Evolutionary conservation across 768 basidiomycete species (phyloP).

Genomic region (Suillus americanus): DNA sequence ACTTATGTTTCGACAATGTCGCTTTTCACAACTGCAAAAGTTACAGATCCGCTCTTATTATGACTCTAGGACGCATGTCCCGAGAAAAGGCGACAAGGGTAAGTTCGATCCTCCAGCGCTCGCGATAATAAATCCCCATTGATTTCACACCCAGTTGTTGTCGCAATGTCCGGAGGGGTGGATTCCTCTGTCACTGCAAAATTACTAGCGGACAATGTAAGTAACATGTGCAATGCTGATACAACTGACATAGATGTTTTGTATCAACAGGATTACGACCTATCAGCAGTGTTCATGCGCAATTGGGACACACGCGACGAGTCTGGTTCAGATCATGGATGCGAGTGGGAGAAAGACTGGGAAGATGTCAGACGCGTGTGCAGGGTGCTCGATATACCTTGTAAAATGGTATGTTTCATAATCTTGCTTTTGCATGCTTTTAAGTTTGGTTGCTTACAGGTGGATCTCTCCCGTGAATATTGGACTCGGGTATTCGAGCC

Average conservation of each 20-base stretch:
- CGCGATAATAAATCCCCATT: background rate
- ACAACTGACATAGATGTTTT: background rate
- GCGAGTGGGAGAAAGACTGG: slow-evolving; percentile 97
- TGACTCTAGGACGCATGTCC: slow-evolving; percentile 13
- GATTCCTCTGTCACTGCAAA: slow-evolving; percentile 90
- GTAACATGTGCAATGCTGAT: slow-evolving; percentile 7
- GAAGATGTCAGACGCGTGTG: slow-evolving; percentile 86
- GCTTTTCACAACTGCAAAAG: slow-evolving; percentile 4
- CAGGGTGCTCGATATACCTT: slow-evolving; percentile 68
- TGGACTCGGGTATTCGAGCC: slow-evolving; percentile 93
- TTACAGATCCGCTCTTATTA: slow-evolving; percentile 14
- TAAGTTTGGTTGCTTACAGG: slow-evolving; percentile 36
- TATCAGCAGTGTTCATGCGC: slow-evolving; percentile 91
- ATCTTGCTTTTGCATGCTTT: slow-evolving; percentile 1
- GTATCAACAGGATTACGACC: slow-evolving; percentile 62
- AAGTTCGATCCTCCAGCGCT: background rate
- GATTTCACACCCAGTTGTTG: slow-evolving; percentile 54
- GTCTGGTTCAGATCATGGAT: slow-evolving; percentile 73
- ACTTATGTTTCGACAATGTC: slow-evolving; percentile 15
- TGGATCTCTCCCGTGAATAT: slow-evolving; percentile 89
- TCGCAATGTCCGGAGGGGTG: slow-evolving; percentile 95
- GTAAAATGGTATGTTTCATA: slow-evolving; percentile 52
- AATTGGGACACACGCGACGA: slow-evolving; percentile 94
- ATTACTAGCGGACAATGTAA: slow-evolving; percentile 66
- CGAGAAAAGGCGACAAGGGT: slow-evolving; percentile 31